These are phyloP conservation scores for Falciphora oryzae DNA, from an alignment of 2,329 filamentous ascomycete species.

Conservation along the genomic window DNA sequence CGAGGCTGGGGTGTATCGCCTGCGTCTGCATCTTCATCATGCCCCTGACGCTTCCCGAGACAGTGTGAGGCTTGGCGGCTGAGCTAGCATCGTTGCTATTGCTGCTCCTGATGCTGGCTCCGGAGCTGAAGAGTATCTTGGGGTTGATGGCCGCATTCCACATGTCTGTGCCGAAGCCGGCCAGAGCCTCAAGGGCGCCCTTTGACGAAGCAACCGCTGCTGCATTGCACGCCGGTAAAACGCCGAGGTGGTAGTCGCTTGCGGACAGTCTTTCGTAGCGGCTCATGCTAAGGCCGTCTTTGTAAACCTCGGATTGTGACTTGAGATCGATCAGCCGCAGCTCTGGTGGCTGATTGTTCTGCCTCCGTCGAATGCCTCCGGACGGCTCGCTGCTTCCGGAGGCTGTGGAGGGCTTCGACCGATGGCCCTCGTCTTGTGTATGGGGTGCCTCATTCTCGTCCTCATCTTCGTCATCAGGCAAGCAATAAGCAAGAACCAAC, in stretches of 20 bases:
- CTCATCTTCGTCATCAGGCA: constrained; percentile 58
- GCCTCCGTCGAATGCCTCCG: constrained; percentile 62
- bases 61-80: constrained; percentile 37
- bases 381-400: constrained; percentile 53
- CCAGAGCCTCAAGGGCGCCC: constrained; percentile 71
- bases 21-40: constrained; percentile 25
- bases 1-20: constrained; percentile 46
- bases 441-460: constrained; percentile 21
- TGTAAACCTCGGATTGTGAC: constrained; percentile 81
- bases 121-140: constrained; percentile 78
- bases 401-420: constrained; percentile 36
- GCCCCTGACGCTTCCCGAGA: constrained; percentile 26
- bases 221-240: constrained; percentile 68
- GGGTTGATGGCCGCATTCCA: constrained; percentile 91
- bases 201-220: constrained; percentile 60
- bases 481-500: constrained; percentile 85
- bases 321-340: constrained; percentile 84
- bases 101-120: constrained; percentile 65
- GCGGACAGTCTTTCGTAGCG: constrained; percentile 81
- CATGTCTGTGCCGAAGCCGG: constrained; percentile 66
- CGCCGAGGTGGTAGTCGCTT: constrained; percentile 84
- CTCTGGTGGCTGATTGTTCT: constrained; percentile 80
- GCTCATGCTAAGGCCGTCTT: constrained; percentile 78
- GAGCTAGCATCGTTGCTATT: constrained; percentile 56
- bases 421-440: constrained; percentile 29